Evolutionary conservation across 441 rosid species (phyloP), one percentile per base, ranked within the genome.

Genomic region (Pelargonium myrrhifolium): DNA sequence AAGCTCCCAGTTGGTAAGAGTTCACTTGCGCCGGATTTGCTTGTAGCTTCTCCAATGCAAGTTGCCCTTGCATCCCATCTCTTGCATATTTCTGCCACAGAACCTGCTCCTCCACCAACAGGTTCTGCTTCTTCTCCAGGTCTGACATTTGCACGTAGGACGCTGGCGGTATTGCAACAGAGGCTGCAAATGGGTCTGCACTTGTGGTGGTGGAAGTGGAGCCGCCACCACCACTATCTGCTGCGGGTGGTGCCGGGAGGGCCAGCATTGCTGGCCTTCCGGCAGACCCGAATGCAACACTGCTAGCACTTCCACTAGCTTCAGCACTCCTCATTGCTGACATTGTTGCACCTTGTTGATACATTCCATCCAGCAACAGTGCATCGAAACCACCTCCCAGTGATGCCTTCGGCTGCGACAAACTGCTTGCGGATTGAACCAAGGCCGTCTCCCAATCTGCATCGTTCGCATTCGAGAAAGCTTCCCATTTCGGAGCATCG

Each of bases 401-500:
- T 6, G 73, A 51, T 0, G 78, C 55, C 22, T 64, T 75, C 55
- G 77, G 87, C 42, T 62, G 69, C 0, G 83, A 70, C 65, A 93
- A 70, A 51, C 72, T 78, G 68, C 90, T 83, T 7, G 84, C 85
- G 14, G 97, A 76, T 72, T 87, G 87, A 55, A 93, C 87, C 71
- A 91, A 80, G 9, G 92, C 79, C 12, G 85, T 75, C 71, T 89
- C 97, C 96, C 98, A 93, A 68, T 88, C 89, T 1, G 76, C 68
- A 0, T 89, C 89, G 2, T 71, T 66, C 26, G 4, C 12, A 12
- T 9, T 18, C 26, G 61, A 7, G 73, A 93, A 91, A 39, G 95
- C 88, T 65, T 86, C 85, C 96, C 97, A 89, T 6, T 72, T 65
- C 10, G 85, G 78, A 5, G 69, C 56, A 0, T 66, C 43, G 1